phyloP scores from a whole-genome alignment of 306 rosid genomes.

The Fragaria vesca region DNA sequence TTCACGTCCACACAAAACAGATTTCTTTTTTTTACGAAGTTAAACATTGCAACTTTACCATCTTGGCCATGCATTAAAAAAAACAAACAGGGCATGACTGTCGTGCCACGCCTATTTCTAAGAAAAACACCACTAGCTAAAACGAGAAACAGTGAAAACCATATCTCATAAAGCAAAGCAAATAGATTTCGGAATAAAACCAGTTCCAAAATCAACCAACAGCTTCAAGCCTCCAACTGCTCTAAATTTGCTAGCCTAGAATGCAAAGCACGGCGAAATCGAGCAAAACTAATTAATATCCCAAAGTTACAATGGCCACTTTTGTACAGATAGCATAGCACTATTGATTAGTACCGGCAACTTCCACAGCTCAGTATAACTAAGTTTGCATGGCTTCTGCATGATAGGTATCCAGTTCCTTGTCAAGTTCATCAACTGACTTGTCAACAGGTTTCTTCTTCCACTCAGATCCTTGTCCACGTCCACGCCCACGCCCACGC shows the following conservation, averaged over 20 bases:
- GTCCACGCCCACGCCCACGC: conserved; percentile 5
- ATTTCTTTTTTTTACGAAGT: too few relatives aligned
- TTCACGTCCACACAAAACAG: too few relatives aligned
- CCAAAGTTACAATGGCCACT: conserved; percentile 24
- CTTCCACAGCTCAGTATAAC: conserved; percentile 22
- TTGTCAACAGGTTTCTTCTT: conserved; percentile 59
- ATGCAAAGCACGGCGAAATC: conserved; percentile 7
- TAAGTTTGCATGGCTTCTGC: conserved; percentile 75
- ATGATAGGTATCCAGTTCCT: conserved; percentile 81
- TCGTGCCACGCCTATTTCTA: too few relatives aligned
- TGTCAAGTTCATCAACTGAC: conserved; percentile 82
- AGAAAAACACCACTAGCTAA: neutral
- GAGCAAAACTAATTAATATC: neutral
- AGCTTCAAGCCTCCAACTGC: neutral
- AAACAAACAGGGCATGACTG: too few relatives aligned
- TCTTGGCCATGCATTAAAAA: too few relatives aligned
- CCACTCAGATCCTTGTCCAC: conserved; percentile 49
- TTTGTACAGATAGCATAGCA: conserved; percentile 50
- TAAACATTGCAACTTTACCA: too few relatives aligned
- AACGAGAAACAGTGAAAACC: neutral
- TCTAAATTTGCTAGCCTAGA: conserved; percentile 1
- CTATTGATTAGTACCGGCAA: conserved; percentile 12
- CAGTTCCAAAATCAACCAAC: neutral
- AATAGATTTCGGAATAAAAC: neutral
- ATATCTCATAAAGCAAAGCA: neutral